phyloP scores from a whole-genome alignment of 1,284 basidiomycete genomes.

The Leccinum cinnamomeum region DNA sequence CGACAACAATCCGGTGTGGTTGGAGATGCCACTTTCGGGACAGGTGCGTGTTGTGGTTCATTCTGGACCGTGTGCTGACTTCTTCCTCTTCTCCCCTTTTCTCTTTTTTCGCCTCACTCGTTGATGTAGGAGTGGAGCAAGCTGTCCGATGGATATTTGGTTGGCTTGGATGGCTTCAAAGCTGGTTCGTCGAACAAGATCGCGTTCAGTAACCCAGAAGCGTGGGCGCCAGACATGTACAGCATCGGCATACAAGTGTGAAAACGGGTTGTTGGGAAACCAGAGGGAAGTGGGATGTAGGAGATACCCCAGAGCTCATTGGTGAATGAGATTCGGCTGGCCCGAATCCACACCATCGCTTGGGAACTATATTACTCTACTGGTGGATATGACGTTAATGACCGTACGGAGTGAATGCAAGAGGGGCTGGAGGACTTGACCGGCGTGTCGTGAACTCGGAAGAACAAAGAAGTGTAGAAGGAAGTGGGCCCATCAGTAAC shows the following conservation, averaged over 20 bases:
- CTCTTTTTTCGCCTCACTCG: neutral
- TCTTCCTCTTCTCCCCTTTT: neutral
- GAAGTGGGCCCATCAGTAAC: no score
- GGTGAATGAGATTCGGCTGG: no score
- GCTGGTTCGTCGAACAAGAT: constrained; percentile 8
- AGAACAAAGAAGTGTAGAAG: no score
- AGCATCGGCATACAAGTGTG: constrained; percentile 6
- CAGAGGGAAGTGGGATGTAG: neutral
- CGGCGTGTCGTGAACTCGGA: no score
- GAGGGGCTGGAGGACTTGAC: no score
- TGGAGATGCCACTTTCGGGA: constrained; percentile 16
- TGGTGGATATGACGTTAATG: no score
- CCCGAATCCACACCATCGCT: no score
- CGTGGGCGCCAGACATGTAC: constrained; percentile 14
- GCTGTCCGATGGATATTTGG: constrained; percentile 7
- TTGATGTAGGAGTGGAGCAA: constrained; percentile 9
- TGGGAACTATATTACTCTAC: no score
- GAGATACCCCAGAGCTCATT: neutral
- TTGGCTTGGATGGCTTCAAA: constrained; percentile 11
- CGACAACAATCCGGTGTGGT: neutral
- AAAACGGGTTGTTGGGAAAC: neutral
- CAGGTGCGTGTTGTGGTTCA: constrained; percentile 9
- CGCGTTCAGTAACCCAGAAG: constrained; percentile 8
- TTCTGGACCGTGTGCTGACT: neutral
- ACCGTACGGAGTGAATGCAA: no score